Base-by-base conservation (phyloP, 78 protist species). In the Emiliania huxleyi region DNA sequence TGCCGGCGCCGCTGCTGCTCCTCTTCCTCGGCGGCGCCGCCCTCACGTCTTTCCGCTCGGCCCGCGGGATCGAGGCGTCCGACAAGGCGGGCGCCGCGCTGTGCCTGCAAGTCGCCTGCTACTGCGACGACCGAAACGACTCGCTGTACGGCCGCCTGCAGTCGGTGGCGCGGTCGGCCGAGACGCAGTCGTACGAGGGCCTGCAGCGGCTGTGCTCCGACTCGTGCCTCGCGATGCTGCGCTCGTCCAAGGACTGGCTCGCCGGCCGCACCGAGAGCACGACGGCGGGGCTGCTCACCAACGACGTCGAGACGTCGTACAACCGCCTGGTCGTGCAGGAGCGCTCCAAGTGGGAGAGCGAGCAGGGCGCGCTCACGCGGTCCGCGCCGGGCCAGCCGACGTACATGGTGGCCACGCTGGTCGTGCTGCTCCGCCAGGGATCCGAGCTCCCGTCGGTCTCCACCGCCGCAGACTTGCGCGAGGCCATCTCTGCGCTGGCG, bases 221-320 rank as follows among this genome's bases (percentile, higher is more conserved):
- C 89, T 44, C 89, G 89, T 81, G 89, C 89, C 89, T 81, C 38
- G 89, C 89, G 35, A 44, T 81, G 56, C 89, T 81, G 26, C 89
- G 89, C 49, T 40, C 56, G 26, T 81, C 89, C 15, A 44, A 43
- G n/a, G 89, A 81, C 4, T 81, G 89, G 89, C 49, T 81, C 55
- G 52, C 89, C 18, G 89, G 44, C 1, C 89, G 89, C 42, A 44
- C 89, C 21, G 38, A 0, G 11, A 1, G 38, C 12, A 8, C 25
- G 18, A 42, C 38, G 15, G 55, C 49, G 12, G 48, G 56, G 15
- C 0, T 81, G 23, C 23, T 43, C 89, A 26, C 8, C 29, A 33
- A 33, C 40, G 89, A 81, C 55, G 52, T 44, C n/a, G 89, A 81
- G 33, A 23, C 56, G 15, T 0, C 19, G 26, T 81, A 81, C 40